Base-by-base conservation (phyloP, 805 yeast genomes). In the Kodamaea kaohsiungensis region DNA sequence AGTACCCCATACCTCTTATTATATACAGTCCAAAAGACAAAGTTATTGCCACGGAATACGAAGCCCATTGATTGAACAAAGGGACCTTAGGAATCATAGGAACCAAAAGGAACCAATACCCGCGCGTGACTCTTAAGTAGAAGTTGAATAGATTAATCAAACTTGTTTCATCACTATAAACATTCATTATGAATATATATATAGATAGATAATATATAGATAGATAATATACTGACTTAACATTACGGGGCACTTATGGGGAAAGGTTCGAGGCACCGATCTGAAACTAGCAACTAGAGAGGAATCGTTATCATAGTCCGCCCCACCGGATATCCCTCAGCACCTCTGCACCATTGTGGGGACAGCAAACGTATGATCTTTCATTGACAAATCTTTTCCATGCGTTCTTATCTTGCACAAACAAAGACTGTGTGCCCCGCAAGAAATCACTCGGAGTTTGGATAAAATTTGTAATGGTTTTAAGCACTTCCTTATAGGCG, bases 371-470 rank as follows among this genome's bases (percentile, higher is more conserved):
- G 35, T 30, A 30, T 30, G 35, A 30, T 30, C 10, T 30, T 30
- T 22, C 25, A 12, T 5, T 30, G 3, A 12, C 12, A 8, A 30
- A 30, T 30, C 35, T 12, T 9, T 30, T 30, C 35, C 35, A 12
- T 30, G 35, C 35, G 35, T 30, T 30, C 35, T 30, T 30, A 30
- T 30, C 35, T 8, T 30, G 35, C 35, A 30, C 35, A 30, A 30
- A 30, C 35, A 9, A 8, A 30, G 3, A 12, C 35, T 22, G 12
- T 30, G 10, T 30, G 46, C 46, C 46, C 46, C 46, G 46, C 46
- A 42, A 22, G 35, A 48, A 25, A 48, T 33, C 39, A 39, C 37
- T 48, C 51, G 51, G 51, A 48, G 45, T 48, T 48, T 48, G 45
- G 51, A 15, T 22, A 22, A 30, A 5, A 5, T 30, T 30, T 30